phyloP scores from a whole-genome alignment of 2,329 filamentous ascomycete species.

The Diaporthe amygdali region DNA sequence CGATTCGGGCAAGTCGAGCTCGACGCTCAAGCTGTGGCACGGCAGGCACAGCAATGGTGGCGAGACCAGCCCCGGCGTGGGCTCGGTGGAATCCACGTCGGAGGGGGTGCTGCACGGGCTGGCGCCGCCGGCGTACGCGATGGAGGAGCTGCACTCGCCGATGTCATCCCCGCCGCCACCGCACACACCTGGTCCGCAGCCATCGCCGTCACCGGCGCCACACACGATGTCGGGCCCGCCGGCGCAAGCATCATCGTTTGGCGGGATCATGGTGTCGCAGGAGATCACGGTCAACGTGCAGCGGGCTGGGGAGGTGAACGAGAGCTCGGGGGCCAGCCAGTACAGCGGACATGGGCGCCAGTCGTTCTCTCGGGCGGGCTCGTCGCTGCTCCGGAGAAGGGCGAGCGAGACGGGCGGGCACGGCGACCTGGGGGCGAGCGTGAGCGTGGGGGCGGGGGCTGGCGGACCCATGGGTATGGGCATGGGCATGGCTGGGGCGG shows the following conservation, averaged over 20 bases:
- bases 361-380: slow-evolving; percentile 1
- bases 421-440: background rate
- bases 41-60: slow-evolving; percentile 27
- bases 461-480: no score
- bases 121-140: slow-evolving; percentile 20
- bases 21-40: slow-evolving; percentile 40
- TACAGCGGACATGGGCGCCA: slow-evolving; percentile 24
- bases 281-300: slow-evolving; percentile 62
- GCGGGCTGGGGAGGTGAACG: slow-evolving; percentile 28
- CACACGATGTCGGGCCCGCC: slow-evolving; percentile 5
- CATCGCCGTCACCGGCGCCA: background rate
- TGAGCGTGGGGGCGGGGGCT: background rate
- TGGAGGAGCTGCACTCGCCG: slow-evolving; percentile 6
- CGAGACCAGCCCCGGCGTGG: slow-evolving; percentile 20
- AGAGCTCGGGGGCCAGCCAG: slow-evolving; percentile 32
- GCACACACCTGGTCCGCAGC: slow-evolving; percentile 1
- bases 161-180: background rate
- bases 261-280: slow-evolving; percentile 67
- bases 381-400: slow-evolving; percentile 18
- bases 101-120: slow-evolving; percentile 23
- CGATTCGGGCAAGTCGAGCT: slow-evolving; percentile 36
- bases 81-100: slow-evolving; percentile 21
- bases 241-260: slow-evolving; percentile 38
- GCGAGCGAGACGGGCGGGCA: slow-evolving; percentile 17
- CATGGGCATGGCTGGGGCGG: background rate